Evolutionary conservation across 176 grass and related monocot species (phyloP).

Genomic region (Oryza glaberrima): DNA sequence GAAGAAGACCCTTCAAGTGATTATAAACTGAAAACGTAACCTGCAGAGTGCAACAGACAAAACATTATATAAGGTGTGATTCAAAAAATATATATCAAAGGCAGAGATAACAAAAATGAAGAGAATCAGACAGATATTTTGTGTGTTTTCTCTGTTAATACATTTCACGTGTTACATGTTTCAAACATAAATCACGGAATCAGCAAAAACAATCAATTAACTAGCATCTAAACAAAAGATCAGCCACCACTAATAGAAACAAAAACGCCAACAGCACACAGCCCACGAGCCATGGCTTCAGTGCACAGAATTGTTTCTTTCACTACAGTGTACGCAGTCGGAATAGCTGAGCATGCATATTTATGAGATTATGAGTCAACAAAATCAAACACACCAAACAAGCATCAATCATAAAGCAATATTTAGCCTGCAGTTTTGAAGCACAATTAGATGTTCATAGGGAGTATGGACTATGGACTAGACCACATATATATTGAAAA

Average conservation of each 20-base stretch:
- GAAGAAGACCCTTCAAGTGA: conserved; percentile 69
- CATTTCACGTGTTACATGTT: background rate
- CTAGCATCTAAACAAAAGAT: background rate
- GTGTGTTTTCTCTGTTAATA: background rate
- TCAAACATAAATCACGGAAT: conserved; percentile 12
- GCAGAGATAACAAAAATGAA: background rate
- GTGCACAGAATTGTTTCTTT: background rate
- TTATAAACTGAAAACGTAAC: conserved; percentile 88
- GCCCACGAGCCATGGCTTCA: background rate
- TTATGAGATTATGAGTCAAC: background rate
- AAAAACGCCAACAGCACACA: background rate
- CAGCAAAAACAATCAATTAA: conserved; percentile 15
- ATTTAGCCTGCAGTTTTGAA: background rate
- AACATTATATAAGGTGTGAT: background rate
- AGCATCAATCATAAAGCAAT: background rate
- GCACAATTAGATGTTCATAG: background rate
- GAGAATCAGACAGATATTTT: background rate
- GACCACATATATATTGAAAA: background rate
- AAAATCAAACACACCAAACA: background rate
- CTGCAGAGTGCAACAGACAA: conserved; percentile 59
- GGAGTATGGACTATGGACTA: background rate
- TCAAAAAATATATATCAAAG: background rate
- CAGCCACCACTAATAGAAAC: background rate
- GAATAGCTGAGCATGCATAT: background rate
- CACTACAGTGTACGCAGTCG: background rate